A percentile compares a stretch with the other conserved stretches of the same genome.
Evolutionary conservation across 2,329 filamentous ascomycete species (phyloP).

Genomic region (Colletotrichum euphorbiae): DNA sequence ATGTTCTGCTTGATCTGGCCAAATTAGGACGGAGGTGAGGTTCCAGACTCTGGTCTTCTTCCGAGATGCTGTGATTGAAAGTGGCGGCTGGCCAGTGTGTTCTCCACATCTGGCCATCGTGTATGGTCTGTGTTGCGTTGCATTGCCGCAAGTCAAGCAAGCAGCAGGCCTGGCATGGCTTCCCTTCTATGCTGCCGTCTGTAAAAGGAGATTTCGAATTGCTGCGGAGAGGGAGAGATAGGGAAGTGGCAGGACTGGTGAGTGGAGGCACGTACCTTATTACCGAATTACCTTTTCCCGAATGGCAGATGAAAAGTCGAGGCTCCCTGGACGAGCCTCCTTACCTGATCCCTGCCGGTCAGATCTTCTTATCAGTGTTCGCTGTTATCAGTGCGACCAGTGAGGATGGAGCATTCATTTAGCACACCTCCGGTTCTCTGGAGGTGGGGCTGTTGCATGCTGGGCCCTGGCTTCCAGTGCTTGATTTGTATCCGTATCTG

Average conservation of each 20-base stretch:
- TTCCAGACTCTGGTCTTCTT: conserved; percentile 7
- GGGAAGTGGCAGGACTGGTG: conserved; percentile 25
- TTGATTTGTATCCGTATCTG: background rate
- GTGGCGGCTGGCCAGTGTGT: conserved; percentile 17
- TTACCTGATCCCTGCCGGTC: conserved; percentile 14
- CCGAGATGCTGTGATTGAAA: background rate
- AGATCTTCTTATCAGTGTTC: conserved; percentile 28
- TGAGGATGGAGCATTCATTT: conserved; percentile 6
- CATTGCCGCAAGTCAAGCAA: background rate
- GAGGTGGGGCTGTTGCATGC: conserved; percentile 16
- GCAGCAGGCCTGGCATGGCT: background rate
- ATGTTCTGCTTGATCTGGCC: conserved; percentile 12
- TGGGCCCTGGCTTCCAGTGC: too few species aligned
- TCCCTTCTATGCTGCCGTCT: too few species aligned
- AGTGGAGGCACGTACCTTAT: conserved; percentile 8
- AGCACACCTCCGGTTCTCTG: conserved; percentile 16
- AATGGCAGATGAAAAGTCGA: conserved; percentile 6
- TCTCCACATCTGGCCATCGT: conserved; percentile 16
- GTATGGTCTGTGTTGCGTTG: conserved; percentile 4
- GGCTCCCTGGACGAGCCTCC: conserved; percentile 13
- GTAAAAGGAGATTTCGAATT: background rate
- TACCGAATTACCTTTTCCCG: background rate
- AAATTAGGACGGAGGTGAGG: conserved; percentile 9
- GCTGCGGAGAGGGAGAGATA: background rate
- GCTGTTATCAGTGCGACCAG: conserved; percentile 19